Evolutionary conservation across 345 rosid species (phyloP).

Genomic region (Aegle marmelos): DNA sequence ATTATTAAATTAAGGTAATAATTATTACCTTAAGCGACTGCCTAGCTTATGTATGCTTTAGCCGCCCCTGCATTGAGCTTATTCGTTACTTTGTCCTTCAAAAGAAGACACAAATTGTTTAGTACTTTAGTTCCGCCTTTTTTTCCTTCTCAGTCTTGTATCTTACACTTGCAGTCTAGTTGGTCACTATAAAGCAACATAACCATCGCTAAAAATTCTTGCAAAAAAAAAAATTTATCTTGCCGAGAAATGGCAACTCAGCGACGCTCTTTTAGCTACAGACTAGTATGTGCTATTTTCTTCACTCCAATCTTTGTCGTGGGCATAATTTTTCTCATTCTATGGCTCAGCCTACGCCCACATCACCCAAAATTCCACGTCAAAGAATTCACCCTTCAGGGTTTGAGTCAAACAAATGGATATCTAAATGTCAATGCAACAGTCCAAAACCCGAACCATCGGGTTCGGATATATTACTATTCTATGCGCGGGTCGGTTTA

Average conservation of each 20-base stretch:
- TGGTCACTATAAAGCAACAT: background rate
- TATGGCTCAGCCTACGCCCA: slow-evolving; percentile 25
- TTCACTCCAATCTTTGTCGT: slow-evolving; percentile 14
- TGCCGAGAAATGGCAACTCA: background rate
- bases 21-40: too few relatives aligned
- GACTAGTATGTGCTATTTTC: slow-evolving; percentile 15
- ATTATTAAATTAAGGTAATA: too few relatives aligned
- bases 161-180: too few relatives aligned
- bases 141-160: too few relatives aligned
- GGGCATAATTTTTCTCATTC: slow-evolving; percentile 26
- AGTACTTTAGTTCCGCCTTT: too few relatives aligned
- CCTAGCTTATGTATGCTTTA: too few relatives aligned
- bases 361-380: slow-evolving; percentile 24
- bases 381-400: slow-evolving; percentile 20
- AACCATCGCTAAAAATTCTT: background rate
- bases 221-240: background rate
- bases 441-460: slow-evolving; percentile 27
- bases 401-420: slow-evolving; percentile 25
- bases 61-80: too few relatives aligned
- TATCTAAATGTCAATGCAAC: slow-evolving; percentile 29
- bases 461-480: slow-evolving; percentile 22
- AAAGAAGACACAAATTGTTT: too few relatives aligned
- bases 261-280: slow-evolving; percentile 6
- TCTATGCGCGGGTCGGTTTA: slow-evolving; percentile 22
- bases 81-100: too few relatives aligned